Evolutionary conservation across 2,329 filamentous ascomycete species (phyloP).

Genomic region (Stachybotrys echinatus): DNA sequence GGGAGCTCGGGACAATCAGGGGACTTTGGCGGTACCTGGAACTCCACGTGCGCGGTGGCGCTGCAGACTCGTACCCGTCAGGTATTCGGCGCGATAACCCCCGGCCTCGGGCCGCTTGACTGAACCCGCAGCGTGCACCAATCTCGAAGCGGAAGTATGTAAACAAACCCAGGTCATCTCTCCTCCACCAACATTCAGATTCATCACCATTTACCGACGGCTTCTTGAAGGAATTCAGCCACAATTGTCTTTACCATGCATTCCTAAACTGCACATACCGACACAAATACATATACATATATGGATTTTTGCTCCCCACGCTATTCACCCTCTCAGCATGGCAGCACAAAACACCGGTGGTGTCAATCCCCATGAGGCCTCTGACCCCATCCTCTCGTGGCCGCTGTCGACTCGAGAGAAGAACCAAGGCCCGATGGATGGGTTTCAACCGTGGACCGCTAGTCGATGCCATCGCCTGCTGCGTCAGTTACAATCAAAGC

Average conservation of each 20-base stretch:
- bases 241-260: too few relatives aligned
- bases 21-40: too few relatives aligned
- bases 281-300: too few relatives aligned
- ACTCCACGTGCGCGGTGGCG: background rate
- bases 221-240: too few relatives aligned
- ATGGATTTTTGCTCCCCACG: too few relatives aligned
- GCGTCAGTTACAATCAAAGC: constrained; percentile 38
- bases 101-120: background rate
- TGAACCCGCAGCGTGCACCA: constrained; percentile 11
- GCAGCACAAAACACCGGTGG: too few relatives aligned
- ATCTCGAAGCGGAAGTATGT: constrained; percentile 21
- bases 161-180: constrained; percentile 19
- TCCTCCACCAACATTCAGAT: too few relatives aligned
- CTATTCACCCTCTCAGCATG: too few relatives aligned
- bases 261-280: too few relatives aligned
- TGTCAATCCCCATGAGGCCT: too few relatives aligned
- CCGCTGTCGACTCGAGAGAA: background rate
- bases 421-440: background rate
- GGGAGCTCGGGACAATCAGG: background rate
- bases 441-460: constrained; percentile 37
- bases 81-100: background rate
- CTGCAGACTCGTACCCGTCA: background rate
- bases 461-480: constrained; percentile 40
- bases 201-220: too few relatives aligned
- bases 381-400: background rate